Evolutionary conservation across 129 eudicot genomes (phyloP).

Genomic region (Tagetes patula): DNA sequence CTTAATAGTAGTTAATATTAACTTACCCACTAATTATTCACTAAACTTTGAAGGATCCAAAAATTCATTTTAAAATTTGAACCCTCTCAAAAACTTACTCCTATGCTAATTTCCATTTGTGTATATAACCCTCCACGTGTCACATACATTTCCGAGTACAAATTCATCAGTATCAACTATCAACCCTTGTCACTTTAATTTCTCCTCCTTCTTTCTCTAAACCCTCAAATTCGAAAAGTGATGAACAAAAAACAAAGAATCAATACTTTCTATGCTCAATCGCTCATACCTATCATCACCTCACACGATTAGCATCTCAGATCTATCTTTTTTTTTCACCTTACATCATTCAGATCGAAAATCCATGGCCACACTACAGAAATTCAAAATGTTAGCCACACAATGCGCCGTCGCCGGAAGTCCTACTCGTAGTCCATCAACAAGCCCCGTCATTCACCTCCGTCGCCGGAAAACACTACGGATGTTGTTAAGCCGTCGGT

Average conservation of each 20-base stretch:
- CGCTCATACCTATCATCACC: background rate
- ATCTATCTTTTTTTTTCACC: constrained; percentile 45
- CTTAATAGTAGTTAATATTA: too few relatives aligned
- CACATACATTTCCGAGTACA: constrained; percentile 6
- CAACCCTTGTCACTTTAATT: constrained; percentile 23
- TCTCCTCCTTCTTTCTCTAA: constrained; percentile 10
- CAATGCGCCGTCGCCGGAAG: constrained; percentile 89
- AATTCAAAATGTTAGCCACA: constrained; percentile 84
- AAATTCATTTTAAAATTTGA: too few relatives aligned
- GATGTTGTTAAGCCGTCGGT: constrained; percentile 56
- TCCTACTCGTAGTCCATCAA: constrained; percentile 79
- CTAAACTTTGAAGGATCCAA: too few relatives aligned
- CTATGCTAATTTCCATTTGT: too few relatives aligned
- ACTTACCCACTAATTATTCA: too few relatives aligned
- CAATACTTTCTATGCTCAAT: constrained; percentile 33
- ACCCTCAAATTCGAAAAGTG: constrained; percentile 14
- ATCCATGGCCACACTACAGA: constrained; percentile 67
- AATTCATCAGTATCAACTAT: constrained; percentile 27
- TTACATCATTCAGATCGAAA: constrained; percentile 3
- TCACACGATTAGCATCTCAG: constrained; percentile 42
- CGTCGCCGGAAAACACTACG: constrained; percentile 88
- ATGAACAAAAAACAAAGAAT: constrained; percentile 43
- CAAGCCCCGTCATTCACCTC: constrained; percentile 87
- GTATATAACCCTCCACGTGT: constrained; percentile 27
- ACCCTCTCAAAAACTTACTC: too few relatives aligned